A percentile compares a stretch with the other conserved stretches of the same genome.
Evolutionary conservation across 139 green algal species (phyloP).

Genomic region (Chlamydomonas schloesseri): DNA sequence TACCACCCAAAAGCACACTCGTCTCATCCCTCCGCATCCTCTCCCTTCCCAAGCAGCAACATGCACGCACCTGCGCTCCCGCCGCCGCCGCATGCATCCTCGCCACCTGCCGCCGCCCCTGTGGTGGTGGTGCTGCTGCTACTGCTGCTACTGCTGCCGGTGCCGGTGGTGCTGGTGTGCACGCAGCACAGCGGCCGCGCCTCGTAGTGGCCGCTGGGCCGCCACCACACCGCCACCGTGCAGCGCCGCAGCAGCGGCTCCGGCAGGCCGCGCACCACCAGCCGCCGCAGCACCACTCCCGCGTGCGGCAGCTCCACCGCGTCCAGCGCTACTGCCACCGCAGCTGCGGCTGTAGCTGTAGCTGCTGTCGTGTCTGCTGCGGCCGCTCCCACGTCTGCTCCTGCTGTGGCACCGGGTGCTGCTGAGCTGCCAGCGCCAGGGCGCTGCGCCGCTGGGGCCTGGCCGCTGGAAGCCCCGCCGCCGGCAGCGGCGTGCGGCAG

Average conservation of each 20-base stretch:
- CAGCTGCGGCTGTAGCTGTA: neutral
- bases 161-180: neutral
- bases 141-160: no score
- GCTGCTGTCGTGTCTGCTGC: no score
- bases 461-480: neutral
- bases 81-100: no score
- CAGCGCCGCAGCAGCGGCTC: neutral
- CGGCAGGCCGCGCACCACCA: constrained; percentile 12
- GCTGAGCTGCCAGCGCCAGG: neutral
- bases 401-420: neutral
- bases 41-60: no score
- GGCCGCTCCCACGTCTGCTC: no score
- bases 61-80: no score
- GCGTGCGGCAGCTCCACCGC: neutral
- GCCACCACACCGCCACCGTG: constrained; percentile 15
- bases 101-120: no score
- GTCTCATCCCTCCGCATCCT: no score
- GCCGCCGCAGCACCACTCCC: neutral
- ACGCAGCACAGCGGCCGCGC: constrained; percentile 9
- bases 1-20: no score
- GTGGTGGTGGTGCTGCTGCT: no score
- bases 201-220: constrained; percentile 14
- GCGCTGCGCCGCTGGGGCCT: no score
- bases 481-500: neutral
- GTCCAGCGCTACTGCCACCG: neutral